Percentiles rank a stretch among this genome's conserved stretches.
Conservation (phyloP, 2,329 filamentous ascomycete genomes). For the Trematosphaeria pertusa region DNA sequence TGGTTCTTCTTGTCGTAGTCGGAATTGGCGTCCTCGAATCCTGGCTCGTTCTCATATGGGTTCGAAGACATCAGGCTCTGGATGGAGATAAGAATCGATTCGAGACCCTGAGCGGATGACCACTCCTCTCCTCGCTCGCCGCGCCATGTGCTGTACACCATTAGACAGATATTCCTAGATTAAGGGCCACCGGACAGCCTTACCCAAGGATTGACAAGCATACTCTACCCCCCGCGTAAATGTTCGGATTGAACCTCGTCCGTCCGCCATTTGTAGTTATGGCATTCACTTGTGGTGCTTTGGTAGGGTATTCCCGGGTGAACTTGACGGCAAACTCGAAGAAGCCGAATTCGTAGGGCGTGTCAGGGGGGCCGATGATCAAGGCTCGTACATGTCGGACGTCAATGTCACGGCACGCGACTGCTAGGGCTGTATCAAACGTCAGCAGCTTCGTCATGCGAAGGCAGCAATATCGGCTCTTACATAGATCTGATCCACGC, state of each 20-base stretch:
- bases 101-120: constrained; percentile 94
- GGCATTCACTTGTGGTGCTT: constrained; percentile 66
- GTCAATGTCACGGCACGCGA: constrained; percentile 86
- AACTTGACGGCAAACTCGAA: constrained; percentile 90
- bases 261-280: constrained; percentile 88
- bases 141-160: constrained; percentile 78
- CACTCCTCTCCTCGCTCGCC: constrained; percentile 91
- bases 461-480: constrained; percentile 37
- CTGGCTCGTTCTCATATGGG: constrained; percentile 95
- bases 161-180: constrained; percentile 10
- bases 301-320: constrained; percentile 81
- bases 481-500: constrained; percentile 82
- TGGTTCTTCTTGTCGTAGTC: constrained; percentile 75
- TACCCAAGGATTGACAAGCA: constrained; percentile 94
- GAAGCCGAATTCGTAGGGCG: constrained; percentile 96
- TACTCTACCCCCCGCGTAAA: constrained; percentile 89
- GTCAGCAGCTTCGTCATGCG: constrained; percentile 16
- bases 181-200: constrained; percentile 18
- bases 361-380: constrained; percentile 91
- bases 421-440: constrained; percentile 72
- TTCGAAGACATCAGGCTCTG: constrained; percentile 95
- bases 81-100: constrained; percentile 93
- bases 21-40: constrained; percentile 79
- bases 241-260: constrained; percentile 95
- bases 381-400: constrained; percentile 86